phyloP scores from a whole-genome alignment of 306 rosid species.

The Casuarina glauca region DNA sequence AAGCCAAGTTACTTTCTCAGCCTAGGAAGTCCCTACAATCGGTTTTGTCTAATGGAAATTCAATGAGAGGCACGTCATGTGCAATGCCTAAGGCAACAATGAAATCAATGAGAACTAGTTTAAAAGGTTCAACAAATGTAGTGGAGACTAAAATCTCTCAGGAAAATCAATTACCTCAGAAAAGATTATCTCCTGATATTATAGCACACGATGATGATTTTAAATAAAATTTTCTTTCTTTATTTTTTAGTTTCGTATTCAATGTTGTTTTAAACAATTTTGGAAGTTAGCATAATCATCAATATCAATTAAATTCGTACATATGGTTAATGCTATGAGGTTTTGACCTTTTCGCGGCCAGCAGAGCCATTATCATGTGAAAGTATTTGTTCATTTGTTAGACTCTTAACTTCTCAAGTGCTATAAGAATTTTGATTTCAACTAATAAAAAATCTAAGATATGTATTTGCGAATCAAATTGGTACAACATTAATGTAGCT shows the following conservation, averaged over 20 bases:
- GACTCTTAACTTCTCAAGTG: no score
- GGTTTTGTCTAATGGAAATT: conserved; percentile 33
- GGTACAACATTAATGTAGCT: no score
- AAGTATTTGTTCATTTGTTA: no score
- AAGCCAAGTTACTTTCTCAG: conserved; percentile 37
- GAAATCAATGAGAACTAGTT: conserved; percentile 35
- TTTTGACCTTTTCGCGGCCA: no score
- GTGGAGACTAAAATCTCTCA: conserved; percentile 36
- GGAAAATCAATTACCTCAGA: conserved; percentile 58
- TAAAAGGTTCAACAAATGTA: conserved; percentile 34
- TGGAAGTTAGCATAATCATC: no score
- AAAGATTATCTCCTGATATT: conserved; percentile 56
- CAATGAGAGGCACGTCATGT: conserved; percentile 30
- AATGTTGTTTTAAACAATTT: neutral
- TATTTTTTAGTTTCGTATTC: neutral
- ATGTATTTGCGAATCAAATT: no score
- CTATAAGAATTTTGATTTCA: no score
- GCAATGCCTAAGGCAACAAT: conserved; percentile 30
- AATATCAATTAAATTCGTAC: no score
- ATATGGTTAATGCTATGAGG: no score
- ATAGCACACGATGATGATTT: conserved; percentile 37
- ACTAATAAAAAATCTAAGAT: no score
- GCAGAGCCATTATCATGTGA: no score
- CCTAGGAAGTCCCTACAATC: conserved; percentile 41
- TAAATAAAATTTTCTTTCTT: conserved; percentile 21